Conservation (phyloP, 75 land plant species). For the Selaginella moellendorffii region DNA sequence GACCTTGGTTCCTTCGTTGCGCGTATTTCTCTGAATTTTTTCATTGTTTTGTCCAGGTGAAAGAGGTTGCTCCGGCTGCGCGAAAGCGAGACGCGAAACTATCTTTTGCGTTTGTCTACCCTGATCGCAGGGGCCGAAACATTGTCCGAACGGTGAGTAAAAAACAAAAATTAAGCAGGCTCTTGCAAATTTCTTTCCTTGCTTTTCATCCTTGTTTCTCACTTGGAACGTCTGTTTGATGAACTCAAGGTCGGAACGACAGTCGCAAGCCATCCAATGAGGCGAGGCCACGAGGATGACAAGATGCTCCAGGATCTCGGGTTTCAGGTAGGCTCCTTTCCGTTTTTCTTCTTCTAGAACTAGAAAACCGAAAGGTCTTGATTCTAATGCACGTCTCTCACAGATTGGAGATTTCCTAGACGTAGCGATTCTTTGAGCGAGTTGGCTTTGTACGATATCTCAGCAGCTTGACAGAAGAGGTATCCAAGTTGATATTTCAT, state of each 20-base stretch:
- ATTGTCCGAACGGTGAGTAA: conserved; percentile 44
- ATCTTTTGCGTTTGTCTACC: conserved; percentile 68
- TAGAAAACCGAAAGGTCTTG: not conserved
- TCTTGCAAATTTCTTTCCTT: conserved; percentile 3
- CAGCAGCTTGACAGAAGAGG: no score
- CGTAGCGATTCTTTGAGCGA: no score
- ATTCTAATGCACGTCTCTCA: not conserved
- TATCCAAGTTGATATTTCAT: no score
- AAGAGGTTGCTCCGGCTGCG: conserved; percentile 78
- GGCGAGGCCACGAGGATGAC: conserved; percentile 32
- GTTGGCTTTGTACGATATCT: no score
- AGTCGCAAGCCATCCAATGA: conserved; percentile 23
- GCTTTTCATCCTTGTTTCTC: not conserved
- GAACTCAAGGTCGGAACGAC: conserved; percentile 44
- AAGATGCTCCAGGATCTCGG: conserved; percentile 36
- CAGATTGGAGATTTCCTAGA: conserved; percentile 64
- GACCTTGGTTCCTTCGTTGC: not conserved
- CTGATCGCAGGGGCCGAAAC: conserved; percentile 77
- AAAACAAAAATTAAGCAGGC: not conserved
- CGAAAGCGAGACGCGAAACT: conserved; percentile 65
- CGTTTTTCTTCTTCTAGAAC: not conserved
- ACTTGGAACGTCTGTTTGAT: not conserved
- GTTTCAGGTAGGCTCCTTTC: conserved; percentile 32
- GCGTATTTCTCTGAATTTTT: not conserved
- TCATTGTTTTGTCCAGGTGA: conserved; percentile 34